Evolutionary conservation across 164 flowering plant species (phyloP), one percentile per base, ranked within the genome.

Genomic region (Annona cherimola): DNA sequence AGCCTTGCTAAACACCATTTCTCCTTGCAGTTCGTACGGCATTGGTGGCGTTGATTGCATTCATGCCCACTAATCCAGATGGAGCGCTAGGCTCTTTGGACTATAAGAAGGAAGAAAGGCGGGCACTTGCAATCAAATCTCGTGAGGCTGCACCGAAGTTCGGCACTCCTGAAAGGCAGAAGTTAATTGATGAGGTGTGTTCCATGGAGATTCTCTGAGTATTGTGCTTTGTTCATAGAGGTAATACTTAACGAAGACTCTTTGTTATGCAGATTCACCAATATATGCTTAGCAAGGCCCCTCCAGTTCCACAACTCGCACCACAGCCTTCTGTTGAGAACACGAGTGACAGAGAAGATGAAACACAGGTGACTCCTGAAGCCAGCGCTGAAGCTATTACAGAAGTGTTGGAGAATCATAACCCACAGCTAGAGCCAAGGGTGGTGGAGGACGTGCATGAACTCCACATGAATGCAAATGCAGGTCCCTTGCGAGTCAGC

Each of bases 11-110:
- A 3, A 5, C 60, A n/a, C 4, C 9, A 19, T 42, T 57, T 59
- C 54, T 42, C 4, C 63, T 77, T 63, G 78, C 91, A 95, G 98
- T 95, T 43, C 85, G 99, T 20, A 93, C 99, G 69, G 99, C 99
- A 43, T 79, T 95, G 66, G 97, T 91, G 45, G 99, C 99, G 41
- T 81, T 95, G 16, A 93, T 95, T 81, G 99, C 99, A 63, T 95
- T 95, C 84, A 93, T 95, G 99, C 99, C 99, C 41, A 95, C 98
- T 71, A 82, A 76, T 75, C 98, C 99, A 59, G 86, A 87, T 76
- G 98, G 99, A 61, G 99, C 99, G 4, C 68, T 95, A 78, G 98
- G 98, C 67, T 95, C 99, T 14, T 76, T 95, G 11, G 98, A 95
- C 64, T 95, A 88, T 74, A 81, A 81, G 74, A 93, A 90, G 77